Base-by-base conservation (phyloP, 306 rosid species). In the Acacia crassicarpa region DNA sequence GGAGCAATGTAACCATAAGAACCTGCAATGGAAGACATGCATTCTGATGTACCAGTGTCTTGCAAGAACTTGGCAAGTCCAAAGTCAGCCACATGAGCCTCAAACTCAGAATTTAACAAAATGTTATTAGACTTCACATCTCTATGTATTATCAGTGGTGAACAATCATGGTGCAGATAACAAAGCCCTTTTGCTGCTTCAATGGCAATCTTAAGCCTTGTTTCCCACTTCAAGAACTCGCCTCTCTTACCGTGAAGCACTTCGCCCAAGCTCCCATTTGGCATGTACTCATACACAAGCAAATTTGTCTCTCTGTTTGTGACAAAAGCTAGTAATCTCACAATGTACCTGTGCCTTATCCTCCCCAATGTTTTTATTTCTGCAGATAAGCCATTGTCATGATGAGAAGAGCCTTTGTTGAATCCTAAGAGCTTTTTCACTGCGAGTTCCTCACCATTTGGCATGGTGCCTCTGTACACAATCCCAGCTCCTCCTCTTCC, bases 1-100 rank as follows among this genome's bases (percentile, higher is more conserved):
- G 98, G 98, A 88, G 98, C 98, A 46, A 94, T 94, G 32, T 94
- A 94, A 78, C 98, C 98, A 53, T 94, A 94, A 35, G 98, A 94
- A 27, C 98, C 98, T 76, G 97, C 98, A 78, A 94, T 91, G 72
- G 95, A 95, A 76, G 98, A 94, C 98, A 94, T 94, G 90, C 97
- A 94, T 82, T 94, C 94, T 32, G 98, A 94, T 22, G 95, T 81
- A 2, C 94, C 98, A 61, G 89, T 85, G 78, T 91, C 97, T 40
- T 85, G 94, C 87, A 94, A 84, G 87, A 92, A 91, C 90, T 94
- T 94, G 88, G 98, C 98, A 9, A 94, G 93, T 14, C 98, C 98
- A 75, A 94, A 94, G 65, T 94, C 98, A 23, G 98, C 98, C 41
- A 94, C 97, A 87, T 94, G 98, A 84, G 97, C 98, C 86, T 94